Evolutionary conservation across 345 rosid genomes (phyloP), one percentile per base, ranked within the genome.

Genomic region (Pistacia atlantica): DNA sequence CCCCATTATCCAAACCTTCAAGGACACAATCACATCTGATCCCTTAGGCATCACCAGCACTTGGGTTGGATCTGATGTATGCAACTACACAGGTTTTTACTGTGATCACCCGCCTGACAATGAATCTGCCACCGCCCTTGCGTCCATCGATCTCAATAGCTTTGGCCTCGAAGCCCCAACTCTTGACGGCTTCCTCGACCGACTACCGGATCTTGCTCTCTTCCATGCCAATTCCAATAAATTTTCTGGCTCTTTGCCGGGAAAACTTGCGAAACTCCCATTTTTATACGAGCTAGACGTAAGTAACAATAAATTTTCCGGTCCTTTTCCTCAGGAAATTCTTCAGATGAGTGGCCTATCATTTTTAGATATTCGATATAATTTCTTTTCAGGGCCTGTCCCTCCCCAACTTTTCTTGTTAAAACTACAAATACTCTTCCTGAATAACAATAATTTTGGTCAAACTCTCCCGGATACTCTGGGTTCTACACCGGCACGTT

Each of bases 171-270:
- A 73, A 8, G 87, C 87, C 46, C 82, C 86, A 0, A 62, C 77
- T 4, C 77, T 86, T 1, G 83, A 77, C n/a, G 87, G 83, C 48
- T 83, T 89, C 76, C 42, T 88, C 58, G 86, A 86, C 62, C 81
- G 75, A 45, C 81, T 89, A 22, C 84, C 83, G 2, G 88, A 89
- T 78, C 83, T 89, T 8, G 87, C 88, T 13, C n/a, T 89, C 58
- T 89, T 89, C 70, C 90, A 89, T 28, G 87, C 88, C 58, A 86
- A 86, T 75, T 81, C 87, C 69, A 89, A 89, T 79, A 71, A 73
- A 61, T 87, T 89, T 55, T 72, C 82, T 1, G 90, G 89, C 55
- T 9, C 78, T 46, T 77, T 87, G 22, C 65, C 83, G 4, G 58
- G 81, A n/a, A 72, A 77, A 11, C 57, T 84, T 42, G 60, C 82